A percentile compares a stretch with the other conserved stretches of the same genome.
Conservation (phyloP, 306 rosid species). For the Mucuna pruriens region DNA sequence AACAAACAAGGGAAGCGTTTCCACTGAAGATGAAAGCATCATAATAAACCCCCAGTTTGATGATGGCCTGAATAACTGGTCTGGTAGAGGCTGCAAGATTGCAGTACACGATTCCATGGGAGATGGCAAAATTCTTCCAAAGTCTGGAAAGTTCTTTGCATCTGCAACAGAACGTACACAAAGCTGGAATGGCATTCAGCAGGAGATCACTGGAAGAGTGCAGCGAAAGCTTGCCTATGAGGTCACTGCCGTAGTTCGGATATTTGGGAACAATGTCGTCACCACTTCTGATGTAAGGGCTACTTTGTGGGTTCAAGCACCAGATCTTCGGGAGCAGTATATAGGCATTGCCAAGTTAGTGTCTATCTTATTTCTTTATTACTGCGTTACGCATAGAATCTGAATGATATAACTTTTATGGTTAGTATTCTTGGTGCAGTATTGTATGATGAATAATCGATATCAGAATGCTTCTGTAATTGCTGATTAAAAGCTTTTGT, state of each 20-base stretch:
- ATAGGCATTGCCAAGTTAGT: slow-evolving; percentile 90
- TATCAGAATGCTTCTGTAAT: neutral
- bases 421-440: neutral
- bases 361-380: slow-evolving; percentile 11
- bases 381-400: neutral
- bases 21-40: slow-evolving; percentile 57
- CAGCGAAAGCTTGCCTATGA: slow-evolving; percentile 87
- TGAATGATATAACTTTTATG: neutral
- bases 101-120: slow-evolving; percentile 71
- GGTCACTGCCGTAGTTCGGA: slow-evolving; percentile 72
- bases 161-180: slow-evolving; percentile 83
- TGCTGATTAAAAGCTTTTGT: slow-evolving; percentile 44
- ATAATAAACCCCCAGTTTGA: slow-evolving; percentile 76
- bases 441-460: neutral
- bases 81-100: slow-evolving; percentile 96
- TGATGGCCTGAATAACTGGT: slow-evolving; percentile 84
- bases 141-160: slow-evolving; percentile 75
- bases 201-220: slow-evolving; percentile 84
- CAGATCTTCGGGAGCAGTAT: slow-evolving; percentile 79
- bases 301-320: slow-evolving; percentile 78
- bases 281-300: slow-evolving; percentile 73
- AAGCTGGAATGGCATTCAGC: slow-evolving; percentile 95
- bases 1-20: slow-evolving; percentile 30
- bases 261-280: slow-evolving; percentile 81
- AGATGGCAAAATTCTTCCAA: slow-evolving; percentile 77